Evolutionary conservation across 2,329 filamentous ascomycete genomes (phyloP).

Genomic region (Penicillium polonicum): DNA sequence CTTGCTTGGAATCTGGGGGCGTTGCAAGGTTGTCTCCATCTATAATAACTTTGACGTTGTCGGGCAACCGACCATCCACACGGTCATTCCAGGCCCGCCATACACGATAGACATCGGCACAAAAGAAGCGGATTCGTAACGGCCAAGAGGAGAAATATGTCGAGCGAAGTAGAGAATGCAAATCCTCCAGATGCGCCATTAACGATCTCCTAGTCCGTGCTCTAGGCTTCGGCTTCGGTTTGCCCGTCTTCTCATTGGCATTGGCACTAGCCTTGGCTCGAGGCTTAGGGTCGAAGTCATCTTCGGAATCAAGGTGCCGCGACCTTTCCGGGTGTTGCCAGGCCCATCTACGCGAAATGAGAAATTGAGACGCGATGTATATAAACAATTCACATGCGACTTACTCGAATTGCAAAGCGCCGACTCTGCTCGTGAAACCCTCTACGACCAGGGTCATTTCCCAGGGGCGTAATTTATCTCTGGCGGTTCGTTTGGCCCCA

Average conservation of each 20-base stretch:
- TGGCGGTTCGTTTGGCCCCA: constrained; percentile 74
- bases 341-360: constrained; percentile 67
- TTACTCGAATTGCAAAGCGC: constrained; percentile 91
- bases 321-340: constrained; percentile 83
- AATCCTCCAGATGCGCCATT: constrained; percentile 69
- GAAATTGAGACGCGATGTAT: constrained; percentile 4
- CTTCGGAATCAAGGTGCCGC: constrained; percentile 67
- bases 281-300: constrained; percentile 47
- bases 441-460: constrained; percentile 84
- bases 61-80: constrained; percentile 49
- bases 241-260: constrained; percentile 40
- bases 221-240: constrained; percentile 37
- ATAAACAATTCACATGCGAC: constrained; percentile 31
- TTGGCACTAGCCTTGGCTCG: constrained; percentile 33
- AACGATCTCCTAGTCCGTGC: constrained; percentile 58
- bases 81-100: constrained; percentile 64
- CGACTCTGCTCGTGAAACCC: constrained; percentile 82
- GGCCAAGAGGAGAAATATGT: constrained; percentile 83
- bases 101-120: constrained; percentile 62
- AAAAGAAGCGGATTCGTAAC: constrained; percentile 75
- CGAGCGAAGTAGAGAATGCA: constrained; percentile 77
- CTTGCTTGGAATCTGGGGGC: neutral
- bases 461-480: constrained; percentile 73
- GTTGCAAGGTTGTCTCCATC: constrained; percentile 43
- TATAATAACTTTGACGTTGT: constrained; percentile 54